Evolutionary conservation across 2,329 filamentous ascomycete genomes (phyloP), one percentile per base, ranked within the genome.

Genomic region (Cladosporium cucumerinum): DNA sequence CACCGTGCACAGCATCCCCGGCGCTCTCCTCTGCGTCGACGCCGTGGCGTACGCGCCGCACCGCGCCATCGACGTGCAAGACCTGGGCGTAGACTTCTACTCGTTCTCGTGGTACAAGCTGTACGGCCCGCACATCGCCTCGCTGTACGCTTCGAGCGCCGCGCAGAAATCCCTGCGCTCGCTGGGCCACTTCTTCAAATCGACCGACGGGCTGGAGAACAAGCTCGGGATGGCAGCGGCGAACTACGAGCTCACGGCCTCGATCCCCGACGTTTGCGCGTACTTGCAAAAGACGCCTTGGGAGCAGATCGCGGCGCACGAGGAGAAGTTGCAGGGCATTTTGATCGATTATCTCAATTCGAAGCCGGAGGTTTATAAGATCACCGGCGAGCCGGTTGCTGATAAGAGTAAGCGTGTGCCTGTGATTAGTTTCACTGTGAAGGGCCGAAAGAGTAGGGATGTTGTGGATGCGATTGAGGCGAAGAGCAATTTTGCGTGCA

Each of bases 41-140:
- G 90, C 87, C 2, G 91, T 93, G 0, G 88, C 89, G 3, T 92
- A 87, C 71, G 90, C 90, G 0, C 91, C 91, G 0, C 91, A 94
- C 74, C 82, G 89, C 5, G 80, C 80, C 8, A 77, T 94, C 12
- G 88, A 94, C 73, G 88, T 93, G 5, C 82, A 85, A 68, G 85
- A 79, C 0, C 80, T 92, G 0, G 89, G 84, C 0, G 88, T 89
- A 0, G 91, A 94, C 73, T 88, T 93, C 69, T 94, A 93, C 75
- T 72, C 82, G n/a, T 92, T 93, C 73, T 88, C 84, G 0, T 93
- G 90, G 90, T 93, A 93, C 78, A 94, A 94, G 75, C 86, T 93
- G 1, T 93, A 90, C 72, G 91, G 90, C 0, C 90, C 91, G 0
- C 91, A 93, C 69, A 82, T 93, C 1, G 83, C 89, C 0, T 84